Base-by-base conservation (phyloP, 2,329 filamentous ascomycete species). In the Bretziella fagacearum region DNA sequence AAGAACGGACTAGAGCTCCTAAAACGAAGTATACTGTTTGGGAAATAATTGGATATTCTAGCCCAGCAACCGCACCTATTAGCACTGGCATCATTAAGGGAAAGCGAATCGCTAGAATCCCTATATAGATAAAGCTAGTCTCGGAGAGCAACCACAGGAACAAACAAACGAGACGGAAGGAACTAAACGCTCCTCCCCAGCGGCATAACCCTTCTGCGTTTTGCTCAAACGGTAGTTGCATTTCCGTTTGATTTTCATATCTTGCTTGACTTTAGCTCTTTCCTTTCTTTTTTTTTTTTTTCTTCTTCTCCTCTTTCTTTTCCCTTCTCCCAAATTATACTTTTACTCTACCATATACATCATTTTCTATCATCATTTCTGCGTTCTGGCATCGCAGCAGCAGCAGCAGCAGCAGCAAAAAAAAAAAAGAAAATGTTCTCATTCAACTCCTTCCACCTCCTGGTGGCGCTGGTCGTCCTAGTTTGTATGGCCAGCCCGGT, bases 401-500 rank as follows among this genome's bases (percentile, higher is more conserved):
- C 26, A 54, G 51, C 30, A 40, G n/a, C n/a, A n/a, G n/a, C n/a
- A n/a, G n/a, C n/a, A n/a, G n/a, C n/a, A n/a, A n/a, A n/a, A n/a
- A n/a, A n/a, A n/a, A n/a, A n/a, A n/a, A n/a, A n/a, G n/a, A 54
- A 51, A 52, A 76, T 76, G 73, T 61, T 66, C 55, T 61, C 62
- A 52, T 57, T 66, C 53, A 70, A 65, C 57, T 64, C 63, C 46
- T 64, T 65, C 55, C 65, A 67, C 57, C 61, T 73, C 56, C 57
- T 76, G 51, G 57, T 76, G 61, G 71, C 68, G 56, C 57, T 79
- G 54, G 60, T 73, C 47, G 58, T 84, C 54, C 64, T 89, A 54
- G 66, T 86, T 55, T 64, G 74, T 54, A 74, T 84, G 56, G 74
- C 79, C 46, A 69, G 69, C 51, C 82, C 81, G 15, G 73, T 75